These are phyloP conservation scores for Graphilbum sp. DNA, from an alignment of 2,329 filamentous ascomycete species.

Conservation along the genomic window DNA sequence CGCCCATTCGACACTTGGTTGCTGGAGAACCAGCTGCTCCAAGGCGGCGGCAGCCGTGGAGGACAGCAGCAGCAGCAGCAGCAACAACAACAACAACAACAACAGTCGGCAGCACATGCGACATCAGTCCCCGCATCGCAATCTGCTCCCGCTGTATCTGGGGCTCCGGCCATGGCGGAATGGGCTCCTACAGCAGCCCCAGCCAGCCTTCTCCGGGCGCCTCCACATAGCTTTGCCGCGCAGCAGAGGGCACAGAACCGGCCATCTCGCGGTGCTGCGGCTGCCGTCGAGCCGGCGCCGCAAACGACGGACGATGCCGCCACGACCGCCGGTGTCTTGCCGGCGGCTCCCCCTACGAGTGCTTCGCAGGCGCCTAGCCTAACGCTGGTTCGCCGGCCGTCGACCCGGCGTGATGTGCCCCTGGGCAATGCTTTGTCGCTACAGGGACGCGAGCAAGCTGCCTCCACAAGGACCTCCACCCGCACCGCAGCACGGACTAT, in stretches of 20 bases:
- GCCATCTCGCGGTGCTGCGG: constrained; percentile 12
- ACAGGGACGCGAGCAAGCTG: constrained; percentile 9
- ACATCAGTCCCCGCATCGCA: constrained; percentile 1
- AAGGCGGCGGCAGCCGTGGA: background rate
- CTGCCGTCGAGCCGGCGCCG: background rate
- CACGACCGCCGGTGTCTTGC: background rate
- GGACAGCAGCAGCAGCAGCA: background rate
- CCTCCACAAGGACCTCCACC: background rate
- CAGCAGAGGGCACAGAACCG: constrained; percentile 44
- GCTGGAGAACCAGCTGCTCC: constrained; percentile 30
- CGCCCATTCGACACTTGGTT: constrained; percentile 46
- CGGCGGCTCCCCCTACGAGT: background rate
- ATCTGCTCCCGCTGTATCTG: background rate
- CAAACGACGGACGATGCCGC: background rate
- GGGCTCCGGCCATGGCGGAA: constrained; percentile 10
- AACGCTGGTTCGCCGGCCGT: constrained; percentile 4
- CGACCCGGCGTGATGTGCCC: constrained; percentile 7
- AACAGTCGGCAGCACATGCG: background rate
- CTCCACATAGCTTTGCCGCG: constrained; percentile 49
- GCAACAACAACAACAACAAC: background rate
- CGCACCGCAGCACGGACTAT: constrained; percentile 5
- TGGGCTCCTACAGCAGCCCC: constrained; percentile 11
- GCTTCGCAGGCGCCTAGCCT: too few species aligned
- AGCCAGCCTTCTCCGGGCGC: constrained; percentile 28
- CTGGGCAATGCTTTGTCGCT: constrained; percentile 8